Conservation (phyloP, 495 filamentous ascomycete species). For the Penicillium longicatenatum region DNA sequence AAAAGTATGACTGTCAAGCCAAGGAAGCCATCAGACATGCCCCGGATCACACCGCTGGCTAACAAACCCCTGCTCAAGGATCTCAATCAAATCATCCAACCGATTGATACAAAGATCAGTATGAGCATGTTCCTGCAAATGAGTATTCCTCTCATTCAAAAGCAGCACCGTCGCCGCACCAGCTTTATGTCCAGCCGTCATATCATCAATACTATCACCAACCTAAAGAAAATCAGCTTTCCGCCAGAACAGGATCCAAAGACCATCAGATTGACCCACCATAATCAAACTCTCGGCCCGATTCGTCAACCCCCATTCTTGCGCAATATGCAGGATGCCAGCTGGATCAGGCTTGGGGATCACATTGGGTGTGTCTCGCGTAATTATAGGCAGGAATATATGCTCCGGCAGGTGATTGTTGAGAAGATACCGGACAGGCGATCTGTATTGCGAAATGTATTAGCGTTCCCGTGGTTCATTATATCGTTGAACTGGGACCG, state of each 20-base stretch:
- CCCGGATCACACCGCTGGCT: slow-evolving; percentile 28
- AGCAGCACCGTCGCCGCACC: slow-evolving; percentile 90
- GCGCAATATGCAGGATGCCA: slow-evolving; percentile 81
- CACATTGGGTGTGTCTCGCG: slow-evolving; percentile 68
- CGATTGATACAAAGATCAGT: slow-evolving; percentile 70
- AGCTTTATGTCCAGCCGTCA: slow-evolving; percentile 82
- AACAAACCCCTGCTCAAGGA: slow-evolving; percentile 68
- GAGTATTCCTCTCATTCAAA: slow-evolving; percentile 74
- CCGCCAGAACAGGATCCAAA: background rate
- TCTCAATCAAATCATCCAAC: slow-evolving; percentile 69
- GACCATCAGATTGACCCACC: slow-evolving; percentile 34
- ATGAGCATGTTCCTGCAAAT: slow-evolving; percentile 73
- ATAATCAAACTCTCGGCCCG: slow-evolving; percentile 54
- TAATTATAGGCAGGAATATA: slow-evolving; percentile 80
- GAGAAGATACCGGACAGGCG: slow-evolving; percentile 70
- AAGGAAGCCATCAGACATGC: background rate
- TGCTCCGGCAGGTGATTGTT: slow-evolving; percentile 66
- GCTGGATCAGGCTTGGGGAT: slow-evolving; percentile 88
- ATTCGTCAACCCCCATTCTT: slow-evolving; percentile 66
- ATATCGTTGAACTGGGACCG: background rate
- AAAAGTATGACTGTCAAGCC: background rate
- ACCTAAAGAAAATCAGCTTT: slow-evolving; percentile 48
- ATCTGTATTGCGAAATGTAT: slow-evolving; percentile 34
- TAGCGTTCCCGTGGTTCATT: background rate
- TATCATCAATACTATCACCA: slow-evolving; percentile 91